Base-by-base conservation (phyloP, 331 rosid genomes). In the Malus hybrid region DNA sequence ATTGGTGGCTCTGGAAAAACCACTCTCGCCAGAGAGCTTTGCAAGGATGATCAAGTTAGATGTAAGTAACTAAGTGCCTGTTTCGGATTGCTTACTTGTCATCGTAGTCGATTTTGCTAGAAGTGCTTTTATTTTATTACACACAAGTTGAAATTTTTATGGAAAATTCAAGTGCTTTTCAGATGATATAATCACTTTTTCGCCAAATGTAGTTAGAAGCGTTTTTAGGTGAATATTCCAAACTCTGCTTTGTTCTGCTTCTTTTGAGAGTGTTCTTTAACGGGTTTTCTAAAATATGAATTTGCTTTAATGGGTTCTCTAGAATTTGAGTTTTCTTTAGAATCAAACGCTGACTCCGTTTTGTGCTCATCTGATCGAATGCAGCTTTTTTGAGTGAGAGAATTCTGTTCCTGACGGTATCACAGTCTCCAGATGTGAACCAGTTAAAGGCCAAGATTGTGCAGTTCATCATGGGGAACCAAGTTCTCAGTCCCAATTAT, bases 1-100 rank as follows among this genome's bases (percentile, higher is more conserved):
- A n/a, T n/a, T n/a, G n/a, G n/a, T n/a, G n/a, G n/a, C n/a, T n/a
- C 97, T 1, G 99, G 99, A 10, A 94, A 94, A 69, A 94, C 99
- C 24, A 94, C 99, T 67, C 86, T 94, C 52, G 99, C 90, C 2
- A 83, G 82, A 81, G 97, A 90, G 50, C 28, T 94, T 33, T 82
- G 90, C 84, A 86, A 75, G 77, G 97, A 94, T 80, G 76, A 84
- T 42, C 85, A 86, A 65, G 86, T 94, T 74, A 80, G 88, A 88
- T 20, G 99, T 94, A 74, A 83, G 96, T 64, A 11, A 7, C 8
- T 32, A 0, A 62, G 15, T 42, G 14, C 48, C 48, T 42, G 4
- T 42, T 42, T 42, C 14, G 48, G 48, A 42, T 42, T 42, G 48
- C 48, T 1, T 42, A 42, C 1, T 42, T 42, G 48, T 42, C 0